phyloP scores from a whole-genome alignment of 2,329 filamentous ascomycete genomes.

The Penicillium sp. region DNA sequence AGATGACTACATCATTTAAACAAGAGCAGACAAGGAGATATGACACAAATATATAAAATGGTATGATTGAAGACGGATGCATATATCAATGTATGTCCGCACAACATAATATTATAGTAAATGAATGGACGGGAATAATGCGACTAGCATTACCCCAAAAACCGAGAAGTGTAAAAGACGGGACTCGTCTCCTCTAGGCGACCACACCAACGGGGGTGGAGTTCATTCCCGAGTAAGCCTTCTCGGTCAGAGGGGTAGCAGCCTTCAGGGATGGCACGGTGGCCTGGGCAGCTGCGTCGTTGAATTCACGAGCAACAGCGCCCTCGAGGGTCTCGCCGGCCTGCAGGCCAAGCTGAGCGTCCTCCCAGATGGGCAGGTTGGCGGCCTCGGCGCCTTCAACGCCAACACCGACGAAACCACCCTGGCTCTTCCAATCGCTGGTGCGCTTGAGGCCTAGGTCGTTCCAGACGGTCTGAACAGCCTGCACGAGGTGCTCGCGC shows the following conservation, averaged over 20 bases:
- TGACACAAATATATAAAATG: neutral
- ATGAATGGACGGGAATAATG: constrained; percentile 21
- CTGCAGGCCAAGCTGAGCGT: constrained; percentile 75
- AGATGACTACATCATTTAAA: neutral
- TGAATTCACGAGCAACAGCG: constrained; percentile 49
- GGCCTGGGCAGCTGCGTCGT: constrained; percentile 18
- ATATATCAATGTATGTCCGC: constrained; percentile 4
- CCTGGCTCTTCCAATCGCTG: constrained; percentile 84
- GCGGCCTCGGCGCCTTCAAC: constrained; percentile 61
- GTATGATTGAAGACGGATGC: constrained; percentile 4
- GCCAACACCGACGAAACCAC: constrained; percentile 93
- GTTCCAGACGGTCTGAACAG: constrained; percentile 84
- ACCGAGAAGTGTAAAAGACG: neutral
- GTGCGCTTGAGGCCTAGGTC: constrained; percentile 89
- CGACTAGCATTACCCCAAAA: constrained; percentile 9
- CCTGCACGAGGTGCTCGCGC: constrained; percentile 79
- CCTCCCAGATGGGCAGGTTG: constrained; percentile 81
- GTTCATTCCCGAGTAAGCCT: constrained; percentile 22
- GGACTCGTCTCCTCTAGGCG: constrained; percentile 21
- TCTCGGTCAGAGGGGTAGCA: constrained; percentile 21
- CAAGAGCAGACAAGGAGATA: neutral
- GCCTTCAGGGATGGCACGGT: constrained; percentile 26
- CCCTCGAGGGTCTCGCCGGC: constrained; percentile 61
- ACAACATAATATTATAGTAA: constrained; percentile 9
- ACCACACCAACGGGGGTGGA: constrained; percentile 31